Evolutionary conservation across 2,329 filamentous ascomycete genomes (phyloP), one percentile per base, ranked within the genome.

Genomic region (Mycogone perniciosa): DNA sequence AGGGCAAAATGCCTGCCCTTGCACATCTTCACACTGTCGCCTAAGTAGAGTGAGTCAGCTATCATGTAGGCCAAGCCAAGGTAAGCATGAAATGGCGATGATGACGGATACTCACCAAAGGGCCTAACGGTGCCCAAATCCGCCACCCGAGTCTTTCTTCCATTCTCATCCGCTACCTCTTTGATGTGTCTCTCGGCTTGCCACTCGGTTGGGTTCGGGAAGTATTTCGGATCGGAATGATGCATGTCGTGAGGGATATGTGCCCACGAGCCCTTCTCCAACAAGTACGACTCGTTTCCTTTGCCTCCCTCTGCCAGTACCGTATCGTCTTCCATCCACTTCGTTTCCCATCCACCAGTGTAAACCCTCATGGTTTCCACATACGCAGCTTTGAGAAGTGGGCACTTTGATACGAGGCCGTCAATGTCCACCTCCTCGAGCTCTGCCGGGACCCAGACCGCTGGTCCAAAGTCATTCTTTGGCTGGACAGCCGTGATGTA

Each of bases 361-460:
- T 74, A 71, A 0, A 72, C 45, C 8, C 71, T 60, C 43, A 73
- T 42, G 0, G 70, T 71, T 54, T 75, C 71, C 5, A 71, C 54
- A 39, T 72, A 71, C 2, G 67, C 61, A 1, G 68, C 68, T 44
- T 70, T 65, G 9, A 74, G 64, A 5, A 68, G 54, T 4, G 69
- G 69, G 46, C 70, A 72, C 7, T 63, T 62, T 5, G 57, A 58
- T 20, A 71, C 43, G 3, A 73, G 53, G 0, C 62, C 66, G 1
- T 72, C 60, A 13, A 71, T 26, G 48, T 73, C 68, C 6, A 72
- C 54, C 7, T 53, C 60, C 40, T 66, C 61, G 26, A 72, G 53
- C 39, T 58, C 54, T 13, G 68, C 60, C 5, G 68, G 59, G 37
- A 69, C 52, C 64, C 66, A 67, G 27, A 72, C 64, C 2, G 61